Evolutionary conservation across 495 filamentous ascomycete species (phyloP).

Genomic region (Aspergillus kassunensis): DNA sequence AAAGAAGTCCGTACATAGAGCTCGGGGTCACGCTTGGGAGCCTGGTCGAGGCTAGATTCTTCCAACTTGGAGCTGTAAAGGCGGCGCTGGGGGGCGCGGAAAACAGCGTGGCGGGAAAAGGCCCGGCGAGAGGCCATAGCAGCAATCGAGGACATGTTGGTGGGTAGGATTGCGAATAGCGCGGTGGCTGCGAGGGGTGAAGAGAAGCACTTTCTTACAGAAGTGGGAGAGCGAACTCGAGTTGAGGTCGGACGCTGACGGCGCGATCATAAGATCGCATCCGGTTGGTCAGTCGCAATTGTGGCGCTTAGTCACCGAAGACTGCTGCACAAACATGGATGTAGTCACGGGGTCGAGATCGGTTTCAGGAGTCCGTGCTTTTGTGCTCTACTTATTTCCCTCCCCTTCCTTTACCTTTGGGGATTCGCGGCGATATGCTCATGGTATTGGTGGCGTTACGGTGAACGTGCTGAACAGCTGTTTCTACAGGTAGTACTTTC

Average conservation of each 20-base stretch:
- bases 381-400: not conserved
- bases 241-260: constrained; percentile 33
- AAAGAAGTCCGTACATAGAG: constrained; percentile 59
- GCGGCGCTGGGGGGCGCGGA: constrained; percentile 42
- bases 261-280: constrained; percentile 34
- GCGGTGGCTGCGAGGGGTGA: constrained; percentile 14
- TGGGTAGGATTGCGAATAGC: constrained; percentile 18
- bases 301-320: constrained; percentile 33
- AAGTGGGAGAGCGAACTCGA: constrained; percentile 27
- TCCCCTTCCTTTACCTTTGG: not conserved
- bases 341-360: too few species aligned
- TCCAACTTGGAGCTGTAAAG: constrained; percentile 44
- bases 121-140: constrained; percentile 50
- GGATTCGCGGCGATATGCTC: not conserved
- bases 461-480: constrained; percentile 6
- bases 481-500: not conserved
- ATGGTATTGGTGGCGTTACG: constrained; percentile 4
- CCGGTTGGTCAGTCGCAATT: constrained; percentile 18
- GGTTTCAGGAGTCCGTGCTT: not conserved
- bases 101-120: constrained; percentile 41
- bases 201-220: constrained; percentile 15
- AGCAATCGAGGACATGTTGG: constrained; percentile 51
- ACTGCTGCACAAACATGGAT: too few species aligned
- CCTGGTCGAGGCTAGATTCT: constrained; percentile 55
- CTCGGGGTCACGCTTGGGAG: constrained; percentile 73